Base-by-base conservation (phyloP, 148 eudicot species). In the Fallopia convolvulus region DNA sequence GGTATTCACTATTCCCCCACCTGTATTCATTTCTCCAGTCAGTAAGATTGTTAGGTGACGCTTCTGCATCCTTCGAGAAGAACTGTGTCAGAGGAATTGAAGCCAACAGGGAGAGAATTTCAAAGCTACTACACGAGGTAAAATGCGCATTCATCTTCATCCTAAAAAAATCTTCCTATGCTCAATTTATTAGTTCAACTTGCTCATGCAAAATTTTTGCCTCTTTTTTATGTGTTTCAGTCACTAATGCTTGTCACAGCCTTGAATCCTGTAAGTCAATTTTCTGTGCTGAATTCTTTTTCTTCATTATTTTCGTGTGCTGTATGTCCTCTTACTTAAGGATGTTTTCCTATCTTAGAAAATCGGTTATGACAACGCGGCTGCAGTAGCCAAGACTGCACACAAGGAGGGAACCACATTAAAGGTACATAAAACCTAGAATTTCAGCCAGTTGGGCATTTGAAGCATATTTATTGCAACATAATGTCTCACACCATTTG, bases 301-400 rank as follows among this genome's bases (percentile, higher is more conserved):
- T 42, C 21, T 58, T 42, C 21, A 42, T 26, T 8, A 11, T 8
- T 8, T 63, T 3, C 11, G 73, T 50, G 8, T 42, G 4, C 9
- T 15, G 36, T 41, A 10, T 39, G 42, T 36, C 72, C 72, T 68
- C 72, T 61, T 61, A 68, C 21, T 15, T 15, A 9, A 44, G 4
- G 72, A 12, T 68, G 10, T 68, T 32, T 33, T 68, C 15, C 46
- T 39, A 36, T 75, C 8, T 5, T 80, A 91, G 98, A 91, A 92
- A 93, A 93, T 93, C 77, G 98, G 98, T n/a, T 93, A 91, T 58
- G 98, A 93, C 88, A 93, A 91, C 65, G 98, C 98, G 79, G 98
- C 98, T 20, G 91, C 92, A 74, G 94, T 90, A 79, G 97, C 98
- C 76, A 93, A 93, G 90, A 91, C 85, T 76, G 98, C 98, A 71